phyloP scores from a whole-genome alignment of 805 yeast genomes.

The Wickerhamomyces ciferrii region DNA sequence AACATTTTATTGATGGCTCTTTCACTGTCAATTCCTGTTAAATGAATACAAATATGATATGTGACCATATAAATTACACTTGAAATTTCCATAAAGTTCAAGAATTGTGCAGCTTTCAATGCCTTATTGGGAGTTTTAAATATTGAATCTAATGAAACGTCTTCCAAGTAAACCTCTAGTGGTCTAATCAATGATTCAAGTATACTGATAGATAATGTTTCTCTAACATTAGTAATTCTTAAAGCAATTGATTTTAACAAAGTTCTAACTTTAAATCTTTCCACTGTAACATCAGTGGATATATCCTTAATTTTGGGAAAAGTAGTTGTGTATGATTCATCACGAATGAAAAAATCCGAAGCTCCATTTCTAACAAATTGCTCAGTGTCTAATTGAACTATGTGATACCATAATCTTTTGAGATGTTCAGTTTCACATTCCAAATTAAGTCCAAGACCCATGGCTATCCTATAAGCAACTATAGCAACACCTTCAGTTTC shows the following conservation, averaged over 20 bases:
- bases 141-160: not conserved
- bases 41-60: not conserved
- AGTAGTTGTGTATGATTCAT: not conserved
- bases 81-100: not conserved
- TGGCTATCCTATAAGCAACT: not conserved
- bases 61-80: not conserved
- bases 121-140: not conserved
- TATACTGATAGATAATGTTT: not conserved
- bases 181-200: not conserved
- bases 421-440: not conserved
- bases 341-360: not conserved
- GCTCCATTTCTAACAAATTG: not conserved
- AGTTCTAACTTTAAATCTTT: not conserved
- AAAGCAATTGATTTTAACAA: not conserved
- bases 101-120: not conserved
- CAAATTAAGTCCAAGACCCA: not conserved
- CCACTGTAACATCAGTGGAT: not conserved
- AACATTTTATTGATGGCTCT: not conserved
- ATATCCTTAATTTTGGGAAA: not conserved
- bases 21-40: not conserved
- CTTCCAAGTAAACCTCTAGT: not conserved
- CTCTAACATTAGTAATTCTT: not conserved
- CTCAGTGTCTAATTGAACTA: not conserved
- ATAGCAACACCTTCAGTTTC: not conserved
- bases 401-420: not conserved